phyloP scores from a whole-genome alignment of 164 flowering plant genomes.

The Sedum album region DNA sequence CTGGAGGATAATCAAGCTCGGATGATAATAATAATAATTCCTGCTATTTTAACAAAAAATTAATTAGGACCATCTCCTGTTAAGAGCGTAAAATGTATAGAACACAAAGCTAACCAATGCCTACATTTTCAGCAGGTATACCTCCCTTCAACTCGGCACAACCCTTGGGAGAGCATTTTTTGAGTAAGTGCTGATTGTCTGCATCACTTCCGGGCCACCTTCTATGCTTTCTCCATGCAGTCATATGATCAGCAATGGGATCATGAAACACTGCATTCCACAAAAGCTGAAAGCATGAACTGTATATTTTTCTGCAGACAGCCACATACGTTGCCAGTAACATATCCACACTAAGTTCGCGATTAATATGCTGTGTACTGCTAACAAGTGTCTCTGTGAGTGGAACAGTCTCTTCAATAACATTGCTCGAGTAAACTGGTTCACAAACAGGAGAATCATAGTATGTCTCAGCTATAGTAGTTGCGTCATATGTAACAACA shows the following conservation, averaged over 20 bases:
- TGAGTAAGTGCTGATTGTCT: slow-evolving; percentile 8
- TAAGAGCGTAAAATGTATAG: slow-evolving; percentile 2
- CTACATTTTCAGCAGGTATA: slow-evolving; percentile 22
- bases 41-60: slow-evolving; percentile 27
- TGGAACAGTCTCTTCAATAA: slow-evolving; percentile 10
- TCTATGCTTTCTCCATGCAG: slow-evolving; percentile 62
- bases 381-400: slow-evolving; percentile 8
- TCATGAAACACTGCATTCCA: slow-evolving; percentile 92
- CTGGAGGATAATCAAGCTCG: slow-evolving; percentile 52
- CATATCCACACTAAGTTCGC: slow-evolving; percentile 50
- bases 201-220: slow-evolving; percentile 38
- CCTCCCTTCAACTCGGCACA: slow-evolving; percentile 6
- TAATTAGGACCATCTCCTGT: slow-evolving; percentile 7
- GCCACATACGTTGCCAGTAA: slow-evolving; percentile 28
- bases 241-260: slow-evolving; percentile 36
- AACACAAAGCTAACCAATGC: slow-evolving; percentile 10
- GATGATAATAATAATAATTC: slow-evolving; percentile 18
- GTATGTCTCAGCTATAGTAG: slow-evolving; percentile 9
- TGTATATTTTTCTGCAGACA: slow-evolving; percentile 33
- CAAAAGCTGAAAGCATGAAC: slow-evolving; percentile 59
- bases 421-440: slow-evolving; percentile 13
- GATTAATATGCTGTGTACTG: slow-evolving; percentile 23
- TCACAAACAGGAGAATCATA: slow-evolving; percentile 13
- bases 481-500: background rate
- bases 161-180: slow-evolving; percentile 5